Conservation (phyloP, 331 rosid species). For the Quercus tomentella region DNA sequence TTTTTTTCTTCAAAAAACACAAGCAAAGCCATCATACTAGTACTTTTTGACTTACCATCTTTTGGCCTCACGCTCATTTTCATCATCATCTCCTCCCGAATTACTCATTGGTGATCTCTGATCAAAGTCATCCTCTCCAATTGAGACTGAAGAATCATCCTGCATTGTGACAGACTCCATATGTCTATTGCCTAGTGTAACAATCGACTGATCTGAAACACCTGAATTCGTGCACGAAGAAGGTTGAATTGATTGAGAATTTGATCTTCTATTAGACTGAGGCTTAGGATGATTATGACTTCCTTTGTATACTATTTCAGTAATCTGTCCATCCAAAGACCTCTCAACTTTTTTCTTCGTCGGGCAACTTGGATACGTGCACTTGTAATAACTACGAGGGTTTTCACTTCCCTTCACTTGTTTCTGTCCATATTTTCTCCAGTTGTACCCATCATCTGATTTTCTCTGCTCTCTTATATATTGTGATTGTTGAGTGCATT, state of each 20-base stretch:
- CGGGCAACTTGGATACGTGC: slow-evolving; percentile 63
- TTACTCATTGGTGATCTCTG: slow-evolving; percentile 63
- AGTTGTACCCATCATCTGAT: slow-evolving; percentile 87
- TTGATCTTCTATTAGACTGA: slow-evolving; percentile 54
- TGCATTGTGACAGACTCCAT: slow-evolving; percentile 40
- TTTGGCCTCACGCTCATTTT: slow-evolving; percentile 66
- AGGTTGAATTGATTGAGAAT: slow-evolving; percentile 39
- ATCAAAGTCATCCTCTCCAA: slow-evolving; percentile 77
- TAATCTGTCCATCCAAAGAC: slow-evolving; percentile 78
- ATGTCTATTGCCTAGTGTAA: slow-evolving; percentile 36
- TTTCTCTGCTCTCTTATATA: slow-evolving; percentile 51
- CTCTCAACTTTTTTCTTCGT: slow-evolving; percentile 92
- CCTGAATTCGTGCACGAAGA: slow-evolving; percentile 51
- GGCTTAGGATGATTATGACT: slow-evolving; percentile 89
- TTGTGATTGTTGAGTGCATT: slow-evolving; percentile 26
- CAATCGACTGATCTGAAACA: slow-evolving; percentile 52
- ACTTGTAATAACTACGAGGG: slow-evolving; percentile 90
- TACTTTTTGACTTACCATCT: slow-evolving; percentile 62
- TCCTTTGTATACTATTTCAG: slow-evolving; percentile 92
- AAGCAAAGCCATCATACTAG: neutral
- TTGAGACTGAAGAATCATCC: slow-evolving; percentile 75
- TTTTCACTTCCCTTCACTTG: slow-evolving; percentile 96
- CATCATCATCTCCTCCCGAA: slow-evolving; percentile 54
- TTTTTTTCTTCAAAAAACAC: neutral
- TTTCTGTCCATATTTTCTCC: slow-evolving; percentile 98